These are phyloP conservation scores for Castanea sativa DNA, from an alignment of 306 rosid genomes.

Conservation along the genomic window DNA sequence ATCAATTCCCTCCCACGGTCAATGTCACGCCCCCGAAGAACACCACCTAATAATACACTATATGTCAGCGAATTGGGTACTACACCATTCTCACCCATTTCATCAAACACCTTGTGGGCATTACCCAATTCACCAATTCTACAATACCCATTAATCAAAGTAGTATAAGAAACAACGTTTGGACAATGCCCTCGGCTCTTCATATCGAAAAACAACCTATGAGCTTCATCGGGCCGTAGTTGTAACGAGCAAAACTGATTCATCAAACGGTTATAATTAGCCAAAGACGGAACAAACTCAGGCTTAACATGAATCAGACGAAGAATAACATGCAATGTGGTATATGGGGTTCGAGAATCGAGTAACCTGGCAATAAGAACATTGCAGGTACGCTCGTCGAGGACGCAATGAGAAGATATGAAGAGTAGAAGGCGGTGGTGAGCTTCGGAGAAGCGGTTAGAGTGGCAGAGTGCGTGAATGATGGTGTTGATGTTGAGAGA, in stretches of 20 bases:
- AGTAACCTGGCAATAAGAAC: constrained; percentile 7
- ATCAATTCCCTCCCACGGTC: constrained; percentile 52
- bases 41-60: constrained; percentile 58
- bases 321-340: constrained; percentile 42
- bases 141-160: constrained; percentile 70
- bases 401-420: constrained; percentile 45
- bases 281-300: constrained; percentile 65
- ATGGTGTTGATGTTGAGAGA: constrained; percentile 10
- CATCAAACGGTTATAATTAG: constrained; percentile 74
- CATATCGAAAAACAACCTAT: constrained; percentile 63
- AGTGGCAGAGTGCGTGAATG: constrained; percentile 70
- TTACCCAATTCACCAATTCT: constrained; percentile 30
- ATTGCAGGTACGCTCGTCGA: constrained; percentile 81
- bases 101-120: constrained; percentile 77
- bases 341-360: constrained; percentile 2
- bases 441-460: constrained; percentile 70
- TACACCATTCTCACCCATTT: constrained; percentile 62
- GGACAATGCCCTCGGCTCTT: constrained; percentile 68
- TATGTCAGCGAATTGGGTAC: constrained; percentile 59
- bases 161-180: constrained; percentile 65
- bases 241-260: constrained; percentile 64
- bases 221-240: constrained; percentile 48
- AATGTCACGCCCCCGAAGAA: constrained; percentile 49
- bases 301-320: constrained; percentile 43
- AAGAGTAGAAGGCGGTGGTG: constrained; percentile 56